Percentiles rank a stretch among this genome's conserved stretches.
phyloP scores from a whole-genome alignment of 306 rosid species.

The Rosa chinensis region DNA sequence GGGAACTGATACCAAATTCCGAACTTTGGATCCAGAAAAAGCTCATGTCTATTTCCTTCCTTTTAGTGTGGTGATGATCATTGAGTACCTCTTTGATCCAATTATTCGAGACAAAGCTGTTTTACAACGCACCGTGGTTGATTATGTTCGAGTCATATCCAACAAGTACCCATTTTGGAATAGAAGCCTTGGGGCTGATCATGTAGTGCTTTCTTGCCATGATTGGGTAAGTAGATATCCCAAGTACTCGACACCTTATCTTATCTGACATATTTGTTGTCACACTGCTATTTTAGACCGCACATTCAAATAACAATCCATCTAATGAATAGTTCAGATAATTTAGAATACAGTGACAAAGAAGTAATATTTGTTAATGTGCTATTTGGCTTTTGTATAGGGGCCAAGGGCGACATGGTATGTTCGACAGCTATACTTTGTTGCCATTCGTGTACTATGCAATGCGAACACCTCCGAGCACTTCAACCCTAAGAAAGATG shows the following conservation, averaged over 20 bases:
- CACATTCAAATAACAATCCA: not conserved
- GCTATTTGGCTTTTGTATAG: conserved; percentile 17
- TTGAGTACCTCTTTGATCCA: conserved; percentile 54
- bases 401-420: conserved; percentile 66
- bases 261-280: not conserved
- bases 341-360: not conserved
- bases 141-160: conserved; percentile 49
- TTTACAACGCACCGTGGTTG: conserved; percentile 50
- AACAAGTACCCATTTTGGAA: conserved; percentile 56
- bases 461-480: conserved; percentile 56
- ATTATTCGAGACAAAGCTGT: conserved; percentile 58
- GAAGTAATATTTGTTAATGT: too few species aligned
- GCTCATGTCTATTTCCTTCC: conserved; percentile 67
- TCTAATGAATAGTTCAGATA: not conserved
- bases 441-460: conserved; percentile 53
- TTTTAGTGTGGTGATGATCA: conserved; percentile 60
- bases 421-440: conserved; percentile 51
- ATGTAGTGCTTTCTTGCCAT: conserved; percentile 67
- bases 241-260: not conserved
- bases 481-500: conserved; percentile 68
- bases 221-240: conserved; percentile 49
- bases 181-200: conserved; percentile 68
- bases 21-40: conserved; percentile 48
- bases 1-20: conserved; percentile 42
- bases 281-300: not conserved